Evolutionary conservation across 2,329 filamentous ascomycete genomes (phyloP), one percentile per base, ranked within the genome.

Genomic region (Keithomyces neogunnii): DNA sequence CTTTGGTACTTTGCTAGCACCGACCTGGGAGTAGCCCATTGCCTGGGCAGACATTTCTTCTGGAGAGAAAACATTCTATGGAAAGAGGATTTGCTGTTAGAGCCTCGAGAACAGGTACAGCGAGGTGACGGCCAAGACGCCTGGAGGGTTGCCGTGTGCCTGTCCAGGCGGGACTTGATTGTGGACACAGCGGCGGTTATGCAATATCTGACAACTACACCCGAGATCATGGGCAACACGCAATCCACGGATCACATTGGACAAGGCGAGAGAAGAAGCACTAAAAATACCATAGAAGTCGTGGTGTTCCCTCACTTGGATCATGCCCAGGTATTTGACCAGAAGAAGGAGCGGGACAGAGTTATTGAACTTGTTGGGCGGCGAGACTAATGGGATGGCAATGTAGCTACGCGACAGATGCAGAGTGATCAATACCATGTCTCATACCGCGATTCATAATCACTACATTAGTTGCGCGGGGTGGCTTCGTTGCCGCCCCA

Each of bases 21-120:
- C 50, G 85, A 89, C 57, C 79, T 82, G 31, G 82, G 82, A 2
- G 81, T 86, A 2, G 78, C 84, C 8, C 76, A 85, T 51, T 81
- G 79, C 8, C 69, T 89, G 1, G 78, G 76, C 0, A 70, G 85
- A 3, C 76, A 83, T 58, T 88, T 89, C 67, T 87, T 86, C 66
- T 89, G 85, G 86, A 73, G 73, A 30, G 76, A 88, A 57, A 87
- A 85, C 56, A 80, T 86, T 39, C 67, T 86, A 6, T 89, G 85
- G 85, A 81, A 80, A 57, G 81, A 87, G 46, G 81, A 86, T 54
- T 63, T 88, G 45, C 55, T 75, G 36, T 53, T 45, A 0, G 53
- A 50, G 26, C 26, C 30, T 33, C 13, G 3, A 2, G 28, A 7
- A 8, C 42, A 30, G 38, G 26, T 1, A 45, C 26, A n/a, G 3